Evolutionary conservation across 352 stramenopile genomes (phyloP).

Genomic region (Pythium sukuiense): DNA sequence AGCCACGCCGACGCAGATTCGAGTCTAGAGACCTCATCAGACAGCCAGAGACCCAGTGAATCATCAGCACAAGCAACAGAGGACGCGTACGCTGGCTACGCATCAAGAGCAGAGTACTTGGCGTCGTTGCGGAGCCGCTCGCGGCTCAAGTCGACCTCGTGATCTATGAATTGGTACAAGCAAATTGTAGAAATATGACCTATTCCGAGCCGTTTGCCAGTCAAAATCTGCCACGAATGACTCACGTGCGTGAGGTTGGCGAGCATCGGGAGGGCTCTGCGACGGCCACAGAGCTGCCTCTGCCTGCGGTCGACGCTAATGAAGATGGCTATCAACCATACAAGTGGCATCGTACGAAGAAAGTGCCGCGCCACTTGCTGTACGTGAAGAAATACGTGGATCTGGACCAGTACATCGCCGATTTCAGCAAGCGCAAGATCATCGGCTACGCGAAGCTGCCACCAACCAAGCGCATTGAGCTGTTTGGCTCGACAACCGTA

Average conservation of each 20-base stretch:
- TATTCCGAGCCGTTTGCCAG: not conserved
- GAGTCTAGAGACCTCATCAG: not conserved
- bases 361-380: not conserved
- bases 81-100: conserved; percentile 6
- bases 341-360: not conserved
- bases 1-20: conserved; percentile 1
- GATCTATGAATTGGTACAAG: not conserved
- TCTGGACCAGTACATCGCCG: conserved; percentile 2
- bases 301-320: not conserved
- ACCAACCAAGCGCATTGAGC: not conserved
- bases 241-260: not conserved
- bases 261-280: not conserved
- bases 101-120: conserved; percentile 19
- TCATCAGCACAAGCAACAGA: not conserved
- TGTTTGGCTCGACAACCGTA: conserved; percentile 5
- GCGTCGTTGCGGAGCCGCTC: conserved; percentile 15
- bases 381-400: conserved; percentile 14
- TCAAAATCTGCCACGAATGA: not conserved
- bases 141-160: not conserved
- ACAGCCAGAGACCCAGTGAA: not conserved
- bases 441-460: conserved; percentile 1
- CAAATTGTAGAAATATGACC: conserved; percentile 1
- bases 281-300: not conserved
- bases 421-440: conserved; percentile 4
- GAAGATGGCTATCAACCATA: not conserved